Percentiles rank a stretch among this genome's conserved stretches.
These are phyloP conservation scores for Trichoderma reesei DNA, from an alignment of 495 filamentous ascomycete genomes.

Conservation along the genomic window DNA sequence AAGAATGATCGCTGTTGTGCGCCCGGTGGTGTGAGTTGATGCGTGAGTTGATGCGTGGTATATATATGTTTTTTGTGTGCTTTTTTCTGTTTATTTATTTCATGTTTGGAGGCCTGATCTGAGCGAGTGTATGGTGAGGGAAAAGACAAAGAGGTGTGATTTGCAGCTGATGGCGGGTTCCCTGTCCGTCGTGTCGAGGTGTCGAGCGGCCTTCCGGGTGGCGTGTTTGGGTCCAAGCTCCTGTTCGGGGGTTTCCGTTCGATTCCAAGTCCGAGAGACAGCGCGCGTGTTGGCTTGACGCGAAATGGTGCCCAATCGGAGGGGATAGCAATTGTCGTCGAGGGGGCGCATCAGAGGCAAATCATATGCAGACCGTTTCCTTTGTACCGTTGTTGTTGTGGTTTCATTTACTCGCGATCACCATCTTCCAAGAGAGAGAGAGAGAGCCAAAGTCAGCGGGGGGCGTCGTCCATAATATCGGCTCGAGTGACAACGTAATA, in stretches of 20 bases:
- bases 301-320: too few species aligned
- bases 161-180: not conserved
- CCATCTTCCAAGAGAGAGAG: constrained; percentile 24
- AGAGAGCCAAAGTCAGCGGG: constrained; percentile 27
- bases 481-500: constrained; percentile 28
- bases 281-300: too few species aligned
- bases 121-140: not conserved
- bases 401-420: constrained; percentile 23
- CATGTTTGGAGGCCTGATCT: too few species aligned
- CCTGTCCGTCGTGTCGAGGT: too few species aligned
- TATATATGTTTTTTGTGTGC: too few species aligned
- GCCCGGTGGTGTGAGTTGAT: not conserved
- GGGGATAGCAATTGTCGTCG: not conserved
- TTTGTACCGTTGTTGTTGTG: not conserved
- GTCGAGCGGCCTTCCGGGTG: too few species aligned
- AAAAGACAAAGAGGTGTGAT: not conserved
- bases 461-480: constrained; percentile 10
- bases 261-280: too few species aligned
- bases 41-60: too few species aligned
- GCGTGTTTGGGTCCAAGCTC: too few species aligned
- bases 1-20: not conserved
- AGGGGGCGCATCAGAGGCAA: not conserved
- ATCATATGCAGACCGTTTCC: not conserved
- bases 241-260: too few species aligned
- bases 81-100: too few species aligned